Evolutionary conservation across 768 basidiomycete genomes (phyloP), one percentile per base, ranked within the genome.

Genomic region (Rhodosporidiobolus odoratus): DNA sequence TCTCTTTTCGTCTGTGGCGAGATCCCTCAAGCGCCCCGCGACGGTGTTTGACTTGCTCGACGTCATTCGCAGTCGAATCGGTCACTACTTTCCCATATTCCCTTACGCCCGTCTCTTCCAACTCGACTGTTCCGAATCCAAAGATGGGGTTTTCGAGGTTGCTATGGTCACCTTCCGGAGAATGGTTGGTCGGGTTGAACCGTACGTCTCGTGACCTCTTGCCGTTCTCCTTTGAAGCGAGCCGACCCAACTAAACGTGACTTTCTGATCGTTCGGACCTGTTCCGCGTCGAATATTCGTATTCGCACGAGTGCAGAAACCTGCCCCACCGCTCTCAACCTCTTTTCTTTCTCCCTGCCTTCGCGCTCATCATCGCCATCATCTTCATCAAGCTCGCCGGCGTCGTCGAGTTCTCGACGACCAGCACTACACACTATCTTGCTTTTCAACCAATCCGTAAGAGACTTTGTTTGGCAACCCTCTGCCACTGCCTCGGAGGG

Each of bases 61-160:
- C 27, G 52, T n/a, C 48, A 17, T 10, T 1, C 57, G 34, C 65
- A 67, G 65, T 69, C 62, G 71, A 72, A 2, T 25, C 41, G 8
- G 27, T 9, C 16, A 1, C 57, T 7, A 34, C 54, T 17, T 52
- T 72, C 19, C 61, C 68, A 1, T 32, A 59, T 34, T 23, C 56
- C n/a, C 60, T 40, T 25, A 43, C 48, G 10, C 50, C 53, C 17
- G 37, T 68, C 19, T 15, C 30, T 1, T 41, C 62, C 16, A 62
- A 69, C 56, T 23, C 56, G 2, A 12, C 61, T 1, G 21, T 37
- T 12, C 58, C 68, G 2, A 58, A 61, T n/a, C 71, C 74, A 2
- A 56, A 41, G 48, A 70, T 75, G 54, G 74, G 71, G 9, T 50
- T 72, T 56, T 61, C 54, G 0, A 35, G 32, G n/a, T 8, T 74